Conservation (phyloP, 495 filamentous ascomycete species). For the Pyrenopolyporus hunteri region DNA sequence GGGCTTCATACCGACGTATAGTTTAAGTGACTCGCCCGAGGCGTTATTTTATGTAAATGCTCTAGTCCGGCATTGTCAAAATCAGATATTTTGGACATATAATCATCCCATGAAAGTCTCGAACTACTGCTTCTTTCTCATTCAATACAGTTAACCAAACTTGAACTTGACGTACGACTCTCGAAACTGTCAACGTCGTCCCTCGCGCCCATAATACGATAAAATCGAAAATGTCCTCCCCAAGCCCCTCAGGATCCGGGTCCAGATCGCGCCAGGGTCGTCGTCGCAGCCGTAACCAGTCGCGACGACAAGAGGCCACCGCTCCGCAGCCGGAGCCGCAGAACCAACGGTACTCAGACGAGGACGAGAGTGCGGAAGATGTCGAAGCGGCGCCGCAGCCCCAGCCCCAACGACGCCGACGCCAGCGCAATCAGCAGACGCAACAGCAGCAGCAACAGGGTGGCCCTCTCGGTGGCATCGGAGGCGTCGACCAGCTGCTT, state of each 20-base stretch:
- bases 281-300: constrained; percentile 37
- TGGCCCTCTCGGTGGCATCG: constrained; percentile 61
- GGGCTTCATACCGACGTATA: not conserved
- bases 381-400: constrained; percentile 47
- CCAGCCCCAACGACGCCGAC: constrained; percentile 24
- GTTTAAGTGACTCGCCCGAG: not conserved
- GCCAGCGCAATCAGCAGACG: constrained; percentile 46
- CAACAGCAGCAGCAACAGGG: constrained; percentile 50
- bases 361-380: constrained; percentile 51
- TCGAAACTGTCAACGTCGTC: too few species aligned
- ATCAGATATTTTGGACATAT: not conserved
- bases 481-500: constrained; percentile 37
- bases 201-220: not conserved
- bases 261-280: constrained; percentile 30
- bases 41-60: constrained; percentile 24
- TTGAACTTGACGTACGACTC: not conserved
- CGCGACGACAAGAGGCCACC: constrained; percentile 41
- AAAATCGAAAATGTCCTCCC: constrained; percentile 35
- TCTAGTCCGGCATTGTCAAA: not conserved
- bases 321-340: constrained; percentile 45
- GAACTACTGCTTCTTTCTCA: not conserved
- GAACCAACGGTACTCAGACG: constrained; percentile 35
- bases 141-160: not conserved
- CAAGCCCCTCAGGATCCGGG: constrained; percentile 28
- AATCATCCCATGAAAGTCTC: not conserved